A percentile compares a stretch with the other conserved stretches of the same genome.
Evolutionary conservation across 2,329 filamentous ascomycete species (phyloP).

Genomic region (Hortaea sp.): DNA sequence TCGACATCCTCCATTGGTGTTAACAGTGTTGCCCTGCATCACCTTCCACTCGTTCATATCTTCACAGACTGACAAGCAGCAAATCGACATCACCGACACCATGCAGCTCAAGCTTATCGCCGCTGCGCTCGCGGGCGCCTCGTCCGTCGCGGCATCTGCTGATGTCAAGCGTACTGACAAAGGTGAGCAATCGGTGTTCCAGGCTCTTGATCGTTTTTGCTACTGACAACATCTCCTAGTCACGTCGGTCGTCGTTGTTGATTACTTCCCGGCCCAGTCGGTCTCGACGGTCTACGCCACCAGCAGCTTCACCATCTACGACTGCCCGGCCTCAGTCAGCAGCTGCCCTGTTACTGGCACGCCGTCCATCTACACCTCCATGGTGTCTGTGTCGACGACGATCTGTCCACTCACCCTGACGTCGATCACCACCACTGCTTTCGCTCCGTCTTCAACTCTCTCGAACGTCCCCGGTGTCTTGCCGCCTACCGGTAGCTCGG

Average conservation of each 20-base stretch:
- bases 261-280: constrained; percentile 24
- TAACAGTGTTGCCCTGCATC: neutral
- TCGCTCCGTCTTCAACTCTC: constrained; percentile 2
- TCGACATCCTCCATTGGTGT: neutral
- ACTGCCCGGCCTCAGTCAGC: constrained; percentile 29
- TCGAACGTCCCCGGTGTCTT: neutral
- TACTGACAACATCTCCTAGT: neutral
- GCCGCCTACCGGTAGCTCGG: neutral
- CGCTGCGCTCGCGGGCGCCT: constrained; percentile 4
- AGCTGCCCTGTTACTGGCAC: constrained; percentile 27
- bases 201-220: neutral
- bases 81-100: neutral
- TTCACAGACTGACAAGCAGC: constrained; percentile 1
- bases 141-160: neutral
- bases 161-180: neutral
- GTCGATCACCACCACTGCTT: constrained; percentile 7
- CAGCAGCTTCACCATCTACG: constrained; percentile 32
- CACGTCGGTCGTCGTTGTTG: constrained; percentile 10
- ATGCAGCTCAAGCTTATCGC: constrained; percentile 6
- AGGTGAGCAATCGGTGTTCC: neutral
- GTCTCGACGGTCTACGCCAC: constrained; percentile 35
- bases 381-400: constrained; percentile 33
- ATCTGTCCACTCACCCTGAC: constrained; percentile 33
- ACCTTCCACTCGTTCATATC: constrained; percentile 4
- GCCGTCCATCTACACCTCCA: constrained; percentile 29